A percentile compares a stretch with the other conserved stretches of the same genome.
Conservation (phyloP, 129 eudicot species). For the Logfia minima region DNA sequence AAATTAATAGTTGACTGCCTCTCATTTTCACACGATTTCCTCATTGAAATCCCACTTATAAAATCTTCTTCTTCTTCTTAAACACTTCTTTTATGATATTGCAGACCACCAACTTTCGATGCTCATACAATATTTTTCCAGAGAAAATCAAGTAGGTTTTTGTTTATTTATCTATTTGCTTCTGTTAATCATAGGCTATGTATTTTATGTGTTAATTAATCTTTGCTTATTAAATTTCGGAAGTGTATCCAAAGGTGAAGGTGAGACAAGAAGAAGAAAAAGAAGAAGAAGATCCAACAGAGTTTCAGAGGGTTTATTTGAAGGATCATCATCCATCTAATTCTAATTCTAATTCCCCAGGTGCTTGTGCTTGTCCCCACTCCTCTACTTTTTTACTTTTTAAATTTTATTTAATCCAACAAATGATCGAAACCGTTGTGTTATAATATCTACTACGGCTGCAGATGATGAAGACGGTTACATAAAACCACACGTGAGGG, state of each 20-base stretch:
- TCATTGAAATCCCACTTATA: neutral
- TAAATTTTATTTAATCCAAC: neutral
- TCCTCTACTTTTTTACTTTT: neutral
- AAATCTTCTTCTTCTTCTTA: neutral
- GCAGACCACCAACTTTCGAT: neutral
- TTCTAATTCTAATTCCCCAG: constrained; percentile 26
- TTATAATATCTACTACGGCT: neutral
- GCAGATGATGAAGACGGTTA: constrained; percentile 40
- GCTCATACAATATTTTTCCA: neutral
- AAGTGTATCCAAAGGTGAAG: constrained; percentile 84
- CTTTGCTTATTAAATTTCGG: constrained; percentile 21
- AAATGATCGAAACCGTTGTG: neutral
- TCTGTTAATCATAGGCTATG: neutral
- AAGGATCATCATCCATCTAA: constrained; percentile 13
- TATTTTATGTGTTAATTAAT: neutral
- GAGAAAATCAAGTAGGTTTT: constrained; percentile 10
- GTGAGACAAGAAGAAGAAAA: constrained; percentile 47
- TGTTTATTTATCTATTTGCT: neutral
- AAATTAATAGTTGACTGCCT: neutral
- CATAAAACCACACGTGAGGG: constrained; percentile 39
- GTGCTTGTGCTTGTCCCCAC: constrained; percentile 33
- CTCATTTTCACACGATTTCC: constrained; percentile 25
- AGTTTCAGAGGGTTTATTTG: constrained; percentile 30
- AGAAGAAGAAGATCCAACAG: constrained; percentile 19
- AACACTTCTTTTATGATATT: neutral